Evolutionary conservation across 2,329 filamentous ascomycete genomes (phyloP).

Genomic region (Sporothrix pallida): DNA sequence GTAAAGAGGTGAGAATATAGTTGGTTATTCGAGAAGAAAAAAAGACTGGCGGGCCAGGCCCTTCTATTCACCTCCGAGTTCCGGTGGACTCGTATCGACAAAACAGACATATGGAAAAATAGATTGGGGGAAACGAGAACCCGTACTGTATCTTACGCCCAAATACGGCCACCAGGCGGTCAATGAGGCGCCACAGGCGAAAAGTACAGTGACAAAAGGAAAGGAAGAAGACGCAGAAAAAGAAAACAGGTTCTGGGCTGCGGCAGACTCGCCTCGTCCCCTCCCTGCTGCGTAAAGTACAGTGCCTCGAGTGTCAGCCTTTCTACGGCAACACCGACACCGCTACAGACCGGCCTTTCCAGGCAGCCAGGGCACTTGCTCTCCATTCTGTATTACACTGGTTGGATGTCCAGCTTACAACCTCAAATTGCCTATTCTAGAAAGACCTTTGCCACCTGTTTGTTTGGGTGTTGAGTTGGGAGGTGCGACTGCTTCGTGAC

Average conservation of each 20-base stretch:
- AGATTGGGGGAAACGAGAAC: not conserved
- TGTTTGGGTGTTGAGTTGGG: not conserved
- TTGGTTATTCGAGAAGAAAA: too few relatives aligned
- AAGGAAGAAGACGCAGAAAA: not conserved
- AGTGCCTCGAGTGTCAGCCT: not conserved
- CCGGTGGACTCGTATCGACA: conserved; percentile 6
- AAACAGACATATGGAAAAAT: not conserved
- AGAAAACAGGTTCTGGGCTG: conserved; percentile 2
- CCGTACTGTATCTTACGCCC: conserved; percentile 19
- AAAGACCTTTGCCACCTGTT: not conserved
- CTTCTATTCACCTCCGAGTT: not conserved
- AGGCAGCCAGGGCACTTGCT: not conserved
- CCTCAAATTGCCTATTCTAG: conserved; percentile 17
- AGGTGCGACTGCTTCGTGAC: conserved; percentile 5
- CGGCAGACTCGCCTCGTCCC: not conserved
- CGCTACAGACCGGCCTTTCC: conserved; percentile 9
- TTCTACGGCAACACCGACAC: conserved; percentile 19
- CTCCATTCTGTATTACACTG: not conserved
- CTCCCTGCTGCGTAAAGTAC: not conserved
- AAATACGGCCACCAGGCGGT: not conserved
- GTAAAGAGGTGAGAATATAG: not conserved
- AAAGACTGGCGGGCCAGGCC: not conserved
- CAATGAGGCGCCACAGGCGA: not conserved
- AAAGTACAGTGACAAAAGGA: not conserved
- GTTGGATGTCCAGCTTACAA: not conserved